A percentile compares a stretch with the other conserved stretches of the same genome.
phyloP scores from a whole-genome alignment of 2,329 filamentous ascomycete genomes.

The Pseudocercospora macadamiae region DNA sequence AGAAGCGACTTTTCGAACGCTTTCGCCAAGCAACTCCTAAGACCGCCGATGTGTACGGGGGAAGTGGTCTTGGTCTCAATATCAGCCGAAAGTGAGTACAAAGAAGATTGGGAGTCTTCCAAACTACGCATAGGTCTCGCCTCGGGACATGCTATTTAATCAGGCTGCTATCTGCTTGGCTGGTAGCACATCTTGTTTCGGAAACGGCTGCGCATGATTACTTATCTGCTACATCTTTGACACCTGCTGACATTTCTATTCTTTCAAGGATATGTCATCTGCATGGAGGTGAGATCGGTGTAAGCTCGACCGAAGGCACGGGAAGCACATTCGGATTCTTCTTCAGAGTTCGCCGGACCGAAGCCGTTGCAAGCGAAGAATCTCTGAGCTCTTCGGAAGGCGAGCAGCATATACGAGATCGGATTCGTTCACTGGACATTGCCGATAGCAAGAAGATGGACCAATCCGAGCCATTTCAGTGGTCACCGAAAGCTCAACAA shows the following conservation, averaged over 20 bases:
- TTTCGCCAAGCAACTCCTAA: conserved; percentile 43
- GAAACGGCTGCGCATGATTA: too few species aligned
- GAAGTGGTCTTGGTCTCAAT: conserved; percentile 50
- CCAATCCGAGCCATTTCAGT: conserved; percentile 17
- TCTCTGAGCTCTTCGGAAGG: conserved; percentile 3
- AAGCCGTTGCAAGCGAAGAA: conserved; percentile 6
- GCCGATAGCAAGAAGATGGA: conserved; percentile 11
- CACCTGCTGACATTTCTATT: too few species aligned
- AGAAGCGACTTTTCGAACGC: conserved; percentile 47
- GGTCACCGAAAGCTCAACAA: conserved; percentile 15
- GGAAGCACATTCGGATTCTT: conserved; percentile 51
- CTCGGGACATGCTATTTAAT: too few species aligned
- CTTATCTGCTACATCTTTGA: too few species aligned
- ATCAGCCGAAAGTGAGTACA: conserved; percentile 52
- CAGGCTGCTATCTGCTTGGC: too few species aligned
- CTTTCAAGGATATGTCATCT: conserved; percentile 48
- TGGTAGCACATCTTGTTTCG: too few species aligned
- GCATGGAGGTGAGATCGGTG: conserved; percentile 51
- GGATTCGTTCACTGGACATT: conserved; percentile 17
- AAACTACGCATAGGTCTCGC: too few species aligned
- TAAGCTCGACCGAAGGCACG: conserved; percentile 41
- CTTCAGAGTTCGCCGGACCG: conserved; percentile 34
- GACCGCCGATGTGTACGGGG: conserved; percentile 45
- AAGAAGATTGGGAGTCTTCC: too few species aligned
- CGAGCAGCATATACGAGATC: conserved; percentile 12